Evolutionary conservation across 2,329 filamentous ascomycete species (phyloP), one percentile per base, ranked within the genome.

Genomic region (Didymellaceae sp.): DNA sequence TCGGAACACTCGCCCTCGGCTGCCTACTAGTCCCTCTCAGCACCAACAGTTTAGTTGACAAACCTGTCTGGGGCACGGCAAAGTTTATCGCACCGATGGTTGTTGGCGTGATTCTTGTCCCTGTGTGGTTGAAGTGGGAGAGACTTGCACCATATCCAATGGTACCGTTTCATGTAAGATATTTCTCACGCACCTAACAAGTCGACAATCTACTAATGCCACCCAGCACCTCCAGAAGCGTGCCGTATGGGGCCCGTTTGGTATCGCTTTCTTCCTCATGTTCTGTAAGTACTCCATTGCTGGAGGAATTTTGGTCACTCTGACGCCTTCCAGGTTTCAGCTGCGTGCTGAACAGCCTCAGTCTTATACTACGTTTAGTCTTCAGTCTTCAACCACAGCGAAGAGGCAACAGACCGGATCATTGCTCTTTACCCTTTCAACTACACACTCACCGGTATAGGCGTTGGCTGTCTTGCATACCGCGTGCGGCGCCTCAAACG

Each of bases 361-460:
- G n/a, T n/a, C n/a, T n/a, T n/a, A n/a, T n/a, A n/a, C n/a, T n/a
- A n/a, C n/a, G n/a, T n/a, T n/a, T n/a, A n/a, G n/a, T n/a, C n/a
- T n/a, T n/a, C n/a, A n/a, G 80, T 79, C 30, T 88, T 87, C 59
- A 77, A 86, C 65, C 83, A 86, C 54, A 80, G 77, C 38, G 66
- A 82, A 51, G 75, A 73, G 45, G 75, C 75, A 8, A 85, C 86
- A 2, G 86, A 82, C 0, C 80, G 85, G 10, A 80, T 88, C 54
- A 74, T 75, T 1, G 82, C 80, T 0, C 75, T 88, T 1, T 88
- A 87, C 76, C 79, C 75, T 52, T 81, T 81, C 59, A 58, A 71
- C 37, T 85, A 82, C 18, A 82, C 86, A 47, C 75, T 87, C 43
- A 77, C 80, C 1, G 85, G 85, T 16, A 75, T 79, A 37, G 62